Base-by-base conservation (phyloP, 768 basidiomycete genomes). In the Agrocybe chaxingu region DNA sequence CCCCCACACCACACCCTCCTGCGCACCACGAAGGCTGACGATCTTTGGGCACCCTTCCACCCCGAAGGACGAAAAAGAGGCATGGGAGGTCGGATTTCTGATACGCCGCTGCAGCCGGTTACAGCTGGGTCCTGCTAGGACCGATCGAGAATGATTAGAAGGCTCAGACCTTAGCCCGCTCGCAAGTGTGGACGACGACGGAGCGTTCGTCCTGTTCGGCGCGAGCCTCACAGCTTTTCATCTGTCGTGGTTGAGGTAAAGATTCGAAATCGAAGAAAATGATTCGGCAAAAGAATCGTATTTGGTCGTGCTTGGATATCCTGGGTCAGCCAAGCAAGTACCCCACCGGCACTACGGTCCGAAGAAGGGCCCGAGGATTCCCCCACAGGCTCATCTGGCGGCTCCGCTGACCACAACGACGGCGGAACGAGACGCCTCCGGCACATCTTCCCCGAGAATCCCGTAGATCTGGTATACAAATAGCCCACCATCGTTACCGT, bases 151-250 rank as follows among this genome's bases (percentile, higher is more conserved):
- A 76, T 79, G 80, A 80, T 70, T 79, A 52, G 61, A 80, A 81
- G 78, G 67, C 84, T 87, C 85, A 84, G 84, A 87, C 85, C 84
- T 87, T 87, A 74, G 79, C 85, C 86, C 83, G 84, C 83, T 86
- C 82, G 81, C 75, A 67, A 84, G 54, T 56, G 45, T 42, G 56
- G 49, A 54, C 50, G 57, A 60, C 53, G 19, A 33, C 50, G 51
- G 58, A 62, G 51, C 50, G 35, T 37, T 40, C 29, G 38, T 72
- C 74, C 73, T 73, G 78, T 81, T 57, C 61, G 82, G 69, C 56
- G 70, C 81, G 82, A 85, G 83, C 82, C 69, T 82, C 76, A 82
- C 80, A 75, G 82, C 80, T 75, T 88, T 85, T 56, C 63, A 62
- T 65, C 68, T 70, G 68, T 67, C 60, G 55, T 62, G 57, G 57